Evolutionary conservation across 768 basidiomycete species (phyloP).

Genomic region (Tricholoma sp.): DNA sequence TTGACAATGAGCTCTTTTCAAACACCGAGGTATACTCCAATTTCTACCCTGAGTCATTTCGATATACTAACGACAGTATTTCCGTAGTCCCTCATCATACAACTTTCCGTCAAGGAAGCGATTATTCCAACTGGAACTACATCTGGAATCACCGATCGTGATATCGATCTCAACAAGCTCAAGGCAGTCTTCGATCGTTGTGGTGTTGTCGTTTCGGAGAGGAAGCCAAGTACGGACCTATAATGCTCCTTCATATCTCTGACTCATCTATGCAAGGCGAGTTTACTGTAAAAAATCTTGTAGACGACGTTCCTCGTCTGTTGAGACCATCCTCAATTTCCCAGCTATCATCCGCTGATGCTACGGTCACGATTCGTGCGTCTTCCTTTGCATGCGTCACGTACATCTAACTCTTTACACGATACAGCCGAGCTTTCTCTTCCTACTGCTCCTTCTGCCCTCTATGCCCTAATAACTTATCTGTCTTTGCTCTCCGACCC

Average conservation of each 20-base stretch:
- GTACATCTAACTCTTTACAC: not conserved
- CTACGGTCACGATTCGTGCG: constrained; percentile 52
- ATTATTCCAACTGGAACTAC: constrained; percentile 73
- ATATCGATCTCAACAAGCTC: constrained; percentile 85
- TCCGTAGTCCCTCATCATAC: constrained; percentile 86
- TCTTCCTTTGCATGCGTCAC: constrained; percentile 1
- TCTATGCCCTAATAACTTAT: constrained; percentile 80
- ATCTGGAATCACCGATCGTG: constrained; percentile 70
- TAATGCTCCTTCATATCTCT: not conserved
- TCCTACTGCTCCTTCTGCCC: constrained; percentile 72
- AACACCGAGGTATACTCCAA: constrained; percentile 76
- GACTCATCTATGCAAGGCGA: constrained; percentile 50
- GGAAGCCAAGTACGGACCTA: constrained; percentile 67
- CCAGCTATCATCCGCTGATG: constrained; percentile 40
- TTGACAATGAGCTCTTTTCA: constrained; percentile 93
- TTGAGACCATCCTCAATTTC: constrained; percentile 42
- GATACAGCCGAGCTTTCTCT: constrained; percentile 71
- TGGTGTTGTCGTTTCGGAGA: constrained; percentile 84
- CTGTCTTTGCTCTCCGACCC: constrained; percentile 74
- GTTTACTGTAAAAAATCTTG: constrained; percentile 74
- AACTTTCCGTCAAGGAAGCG: constrained; percentile 96
- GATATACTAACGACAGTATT: not conserved
- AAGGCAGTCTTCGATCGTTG: constrained; percentile 86
- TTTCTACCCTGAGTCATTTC: not conserved
- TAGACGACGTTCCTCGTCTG: constrained; percentile 74